phyloP scores from a whole-genome alignment of 2,329 filamentous ascomycete species.

The Alternaria novae-zelandiae region DNA sequence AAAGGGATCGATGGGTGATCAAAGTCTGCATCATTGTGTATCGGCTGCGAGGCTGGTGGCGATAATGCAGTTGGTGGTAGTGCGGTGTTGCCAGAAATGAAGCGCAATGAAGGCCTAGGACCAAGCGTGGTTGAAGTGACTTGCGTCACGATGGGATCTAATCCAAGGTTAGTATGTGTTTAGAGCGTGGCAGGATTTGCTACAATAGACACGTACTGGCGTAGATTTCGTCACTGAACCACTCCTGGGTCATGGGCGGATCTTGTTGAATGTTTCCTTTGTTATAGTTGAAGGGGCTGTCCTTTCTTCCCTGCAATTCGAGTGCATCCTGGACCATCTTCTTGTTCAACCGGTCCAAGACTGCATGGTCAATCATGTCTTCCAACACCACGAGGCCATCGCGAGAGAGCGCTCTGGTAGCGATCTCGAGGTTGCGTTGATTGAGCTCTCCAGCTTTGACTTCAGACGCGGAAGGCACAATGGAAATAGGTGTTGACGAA shows the following conservation, averaged over 20 bases:
- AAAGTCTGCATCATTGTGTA: slow-evolving; percentile 45
- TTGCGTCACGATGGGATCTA: slow-evolving; percentile 63
- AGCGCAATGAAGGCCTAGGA: slow-evolving; percentile 38
- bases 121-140: slow-evolving; percentile 57
- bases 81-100: slow-evolving; percentile 46
- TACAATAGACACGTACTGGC: slow-evolving; percentile 52
- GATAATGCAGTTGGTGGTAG: slow-evolving; percentile 54
- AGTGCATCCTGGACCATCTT: slow-evolving; percentile 67
- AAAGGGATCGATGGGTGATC: slow-evolving; percentile 50
- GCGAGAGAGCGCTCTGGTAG: slow-evolving; percentile 32
- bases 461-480: slow-evolving; percentile 53
- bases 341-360: slow-evolving; percentile 62
- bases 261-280: slow-evolving; percentile 68
- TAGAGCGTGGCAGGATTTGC: neutral
- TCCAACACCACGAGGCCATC: slow-evolving; percentile 46
- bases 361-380: slow-evolving; percentile 50
- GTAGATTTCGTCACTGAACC: slow-evolving; percentile 54
- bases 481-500: slow-evolving; percentile 39
- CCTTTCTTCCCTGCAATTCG: slow-evolving; percentile 57
- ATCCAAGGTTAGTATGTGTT: neutral
- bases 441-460: slow-evolving; percentile 48
- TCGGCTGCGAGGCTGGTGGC: slow-evolving; percentile 41
- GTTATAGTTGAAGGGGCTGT: slow-evolving; percentile 68
- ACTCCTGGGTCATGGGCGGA: slow-evolving; percentile 57
- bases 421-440: slow-evolving; percentile 61